Evolutionary conservation across 2,329 filamentous ascomycete genomes (phyloP).

Genomic region (Nemania sp.): DNA sequence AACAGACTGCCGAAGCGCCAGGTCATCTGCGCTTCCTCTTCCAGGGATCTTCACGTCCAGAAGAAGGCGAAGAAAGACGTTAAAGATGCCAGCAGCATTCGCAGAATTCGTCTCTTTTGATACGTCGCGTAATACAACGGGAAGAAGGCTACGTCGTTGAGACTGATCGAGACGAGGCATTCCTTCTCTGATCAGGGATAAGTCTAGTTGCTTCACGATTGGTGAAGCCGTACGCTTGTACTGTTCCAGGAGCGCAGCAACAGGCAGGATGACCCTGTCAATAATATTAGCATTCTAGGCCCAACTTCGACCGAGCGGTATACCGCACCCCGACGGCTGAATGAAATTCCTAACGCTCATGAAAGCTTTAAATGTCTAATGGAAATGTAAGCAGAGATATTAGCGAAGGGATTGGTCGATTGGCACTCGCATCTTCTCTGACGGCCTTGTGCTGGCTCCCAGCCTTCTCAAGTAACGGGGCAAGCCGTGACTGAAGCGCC

Average conservation of each 20-base stretch:
- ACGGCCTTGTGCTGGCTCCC: slow-evolving; percentile 79
- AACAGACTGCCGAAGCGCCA: slow-evolving; percentile 65
- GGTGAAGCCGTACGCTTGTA: slow-evolving; percentile 78
- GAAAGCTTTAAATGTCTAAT: slow-evolving; percentile 54
- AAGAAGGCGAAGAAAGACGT: slow-evolving; percentile 77
- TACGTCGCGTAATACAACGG: slow-evolving; percentile 69
- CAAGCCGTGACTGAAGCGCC: slow-evolving; percentile 76
- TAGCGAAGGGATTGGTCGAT: not conserved
- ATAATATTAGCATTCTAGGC: slow-evolving; percentile 18
- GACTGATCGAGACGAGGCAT: slow-evolving; percentile 52
- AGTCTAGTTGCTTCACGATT: slow-evolving; percentile 83
- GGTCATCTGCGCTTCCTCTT: slow-evolving; percentile 78
- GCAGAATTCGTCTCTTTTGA: slow-evolving; percentile 57
- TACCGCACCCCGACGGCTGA: slow-evolving; percentile 52
- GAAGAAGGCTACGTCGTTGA: slow-evolving; percentile 74
- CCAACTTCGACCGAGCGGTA: slow-evolving; percentile 3
- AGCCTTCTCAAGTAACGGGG: slow-evolving; percentile 83
- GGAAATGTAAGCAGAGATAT: slow-evolving; percentile 25
- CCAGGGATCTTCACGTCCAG: slow-evolving; percentile 71
- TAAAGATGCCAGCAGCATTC: slow-evolving; percentile 68
- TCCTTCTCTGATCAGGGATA: slow-evolving; percentile 88
- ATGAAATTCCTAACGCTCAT: slow-evolving; percentile 59
- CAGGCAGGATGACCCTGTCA: slow-evolving; percentile 73
- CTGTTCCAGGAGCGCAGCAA: slow-evolving; percentile 81
- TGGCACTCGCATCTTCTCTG: slow-evolving; percentile 52